phyloP scores from a whole-genome alignment of 768 basidiomycete species.

The Mycena leptocephala region DNA sequence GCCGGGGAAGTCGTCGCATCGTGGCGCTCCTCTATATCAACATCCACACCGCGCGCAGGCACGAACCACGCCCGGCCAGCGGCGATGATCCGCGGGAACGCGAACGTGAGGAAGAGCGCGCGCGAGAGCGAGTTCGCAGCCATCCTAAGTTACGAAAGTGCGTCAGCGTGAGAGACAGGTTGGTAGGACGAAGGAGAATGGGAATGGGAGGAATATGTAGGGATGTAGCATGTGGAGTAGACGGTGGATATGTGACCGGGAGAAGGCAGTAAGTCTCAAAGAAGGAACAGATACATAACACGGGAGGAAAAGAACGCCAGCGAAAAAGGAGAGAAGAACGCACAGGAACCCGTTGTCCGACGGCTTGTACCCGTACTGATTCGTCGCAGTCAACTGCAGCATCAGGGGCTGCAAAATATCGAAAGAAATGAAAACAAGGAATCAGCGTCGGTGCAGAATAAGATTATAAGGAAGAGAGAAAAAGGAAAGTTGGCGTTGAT shows the following conservation, averaged over 20 bases:
- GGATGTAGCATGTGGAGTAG: background rate
- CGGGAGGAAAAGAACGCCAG: background rate
- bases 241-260: background rate
- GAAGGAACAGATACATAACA: too few relatives aligned
- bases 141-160: background rate
- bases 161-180: background rate
- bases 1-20: background rate
- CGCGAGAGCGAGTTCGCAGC: background rate
- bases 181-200: too few relatives aligned
- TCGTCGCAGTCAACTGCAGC: slow-evolving; percentile 33
- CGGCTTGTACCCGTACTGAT: slow-evolving; percentile 26
- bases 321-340: background rate
- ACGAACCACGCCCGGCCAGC: background rate
- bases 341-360: slow-evolving; percentile 32
- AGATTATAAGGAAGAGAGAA: too few relatives aligned
- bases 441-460: too few relatives aligned
- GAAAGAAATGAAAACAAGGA: background rate
- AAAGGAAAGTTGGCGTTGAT: too few relatives aligned
- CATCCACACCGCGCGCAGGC: too few relatives aligned
- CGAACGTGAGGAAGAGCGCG: slow-evolving; percentile 18
- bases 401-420: slow-evolving; percentile 20
- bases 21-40: background rate
- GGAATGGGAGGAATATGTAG: too few relatives aligned
- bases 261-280: background rate
- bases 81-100: slow-evolving; percentile 7